Base-by-base conservation (phyloP, 2,329 filamentous ascomycete genomes). In the Pleochaeta shiraiana region DNA sequence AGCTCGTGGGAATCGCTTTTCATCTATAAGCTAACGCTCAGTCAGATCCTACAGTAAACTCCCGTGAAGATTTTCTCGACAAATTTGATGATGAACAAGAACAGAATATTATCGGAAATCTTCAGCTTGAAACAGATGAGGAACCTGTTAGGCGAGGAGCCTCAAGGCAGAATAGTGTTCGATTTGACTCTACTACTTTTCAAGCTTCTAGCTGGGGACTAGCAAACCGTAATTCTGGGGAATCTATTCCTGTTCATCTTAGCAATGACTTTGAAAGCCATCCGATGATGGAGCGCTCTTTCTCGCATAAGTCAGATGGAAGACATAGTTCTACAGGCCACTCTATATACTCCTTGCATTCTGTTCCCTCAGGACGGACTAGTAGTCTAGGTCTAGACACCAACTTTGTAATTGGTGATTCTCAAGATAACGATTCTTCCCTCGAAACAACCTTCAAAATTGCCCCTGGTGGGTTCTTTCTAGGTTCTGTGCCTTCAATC, bases 261-360 rank as follows among this genome's bases (percentile, higher is more conserved):
- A 83, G 84, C 28, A 95, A 90, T 73, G 86, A 89, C 39, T 79
- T 96, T 70, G 86, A 87, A 65, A 84, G 84, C 43, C 84, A 88
- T 72, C 81, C 84, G 50, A 84, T 96, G 83, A 93, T 88, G 74
- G 93, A 98, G 75, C 84, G 93, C 19, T 88, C 90, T 0, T 81
- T 90, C 19, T 98, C 93, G 12, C 90, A 97, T 78, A 95, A 95
- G 72, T 97, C 93, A 0, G 92, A 98, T 73, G 93, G 93, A 39
- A 82, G 92, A 67, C 90, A 95, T 72, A 97, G 92, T 74, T 97
- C 91, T 9, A 85, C 90, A n/a, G 90, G 90, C 4, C 87, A 92
- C 69, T 93, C 85, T 7, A 82, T 85, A 21, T 84, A 87, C 67
- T 82, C 83, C 0, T 77, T 81, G 69, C 82, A 85, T 73, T 95